Evolutionary conservation across 2,329 filamentous ascomycete species (phyloP), one percentile per base, ranked within the genome.

Genomic region (Aspergillus piperis): DNA sequence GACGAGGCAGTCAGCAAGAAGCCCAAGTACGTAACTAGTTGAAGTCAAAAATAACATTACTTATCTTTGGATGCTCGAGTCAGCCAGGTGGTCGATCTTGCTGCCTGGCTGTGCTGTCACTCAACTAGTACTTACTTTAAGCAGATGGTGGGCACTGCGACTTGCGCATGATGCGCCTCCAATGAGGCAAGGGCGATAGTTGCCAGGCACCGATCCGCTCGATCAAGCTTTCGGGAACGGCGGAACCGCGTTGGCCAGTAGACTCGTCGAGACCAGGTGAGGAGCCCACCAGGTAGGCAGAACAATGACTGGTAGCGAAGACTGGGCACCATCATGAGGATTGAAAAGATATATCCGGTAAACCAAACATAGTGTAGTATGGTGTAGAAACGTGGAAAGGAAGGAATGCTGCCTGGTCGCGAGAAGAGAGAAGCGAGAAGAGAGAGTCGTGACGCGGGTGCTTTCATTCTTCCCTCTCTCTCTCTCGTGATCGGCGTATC

Each of bases 151-250:
- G 13, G 23, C 27, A 32, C 30, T 32, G 4, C 3, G 30, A 11
- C 30, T 36, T 36, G 32, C 32, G 32, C 32, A 36, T 36, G 4
- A 36, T 13, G 23, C 6, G 8, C 47, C 47, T 50, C 47, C 47
- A 50, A 50, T 50, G 47, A 50, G n/a, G 47, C n/a, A 17, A 30
- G 47, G 25, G 5, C 11, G 2, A n/a, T n/a, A 27, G 47, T 30
- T 25, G 47, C 47, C 47, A 50, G 47, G 47, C 47, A 50, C 47
- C 47, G 47, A 50, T 50, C 32, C 25, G 39, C 25, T 21, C 30
- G 17, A 27, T 55, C 53, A 55, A 55, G 53, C 53, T 55, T 55
- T 55, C 53, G 53, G 53, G 39, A 55, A 17, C 38, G 53, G 53
- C 53, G 53, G 53, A 55, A 44, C 25, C 41, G 39, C 27, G 53